These are phyloP conservation scores for Evansstolkia leycettana DNA, from an alignment of 495 filamentous ascomycete genomes.

Conservation along the genomic window DNA sequence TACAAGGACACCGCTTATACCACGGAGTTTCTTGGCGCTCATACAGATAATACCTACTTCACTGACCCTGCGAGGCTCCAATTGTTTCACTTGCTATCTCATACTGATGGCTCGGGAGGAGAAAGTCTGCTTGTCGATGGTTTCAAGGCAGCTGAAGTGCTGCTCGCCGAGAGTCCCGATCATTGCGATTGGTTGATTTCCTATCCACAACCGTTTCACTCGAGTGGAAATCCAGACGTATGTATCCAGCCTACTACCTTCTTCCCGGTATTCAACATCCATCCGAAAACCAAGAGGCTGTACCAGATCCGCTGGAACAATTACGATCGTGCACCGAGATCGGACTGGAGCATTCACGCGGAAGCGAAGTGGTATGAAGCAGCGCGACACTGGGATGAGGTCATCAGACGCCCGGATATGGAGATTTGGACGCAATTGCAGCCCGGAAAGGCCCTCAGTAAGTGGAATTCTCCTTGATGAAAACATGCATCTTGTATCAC, in stretches of 20 bases:
- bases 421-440: slow-evolving; percentile 67
- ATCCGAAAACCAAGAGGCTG: slow-evolving; percentile 22
- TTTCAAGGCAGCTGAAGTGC: slow-evolving; percentile 50
- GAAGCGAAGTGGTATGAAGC: slow-evolving; percentile 63
- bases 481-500: background rate
- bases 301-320: slow-evolving; percentile 84
- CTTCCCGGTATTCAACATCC: slow-evolving; percentile 52
- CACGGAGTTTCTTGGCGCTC: slow-evolving; percentile 55
- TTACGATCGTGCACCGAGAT: slow-evolving; percentile 58
- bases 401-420: slow-evolving; percentile 37
- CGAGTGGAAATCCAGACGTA: slow-evolving; percentile 73
- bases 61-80: slow-evolving; percentile 81
- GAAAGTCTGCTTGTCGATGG: slow-evolving; percentile 72
- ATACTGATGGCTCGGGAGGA: slow-evolving; percentile 53
- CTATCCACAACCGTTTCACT: slow-evolving; percentile 54
- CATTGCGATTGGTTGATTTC: slow-evolving; percentile 40
- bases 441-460: slow-evolving; percentile 69
- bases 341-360: slow-evolving; percentile 21
- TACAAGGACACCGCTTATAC: slow-evolving; percentile 94
- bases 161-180: slow-evolving; percentile 33
- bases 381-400: slow-evolving; percentile 49
- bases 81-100: slow-evolving; percentile 78
- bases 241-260: slow-evolving; percentile 55
- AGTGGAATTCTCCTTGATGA: slow-evolving; percentile 14
- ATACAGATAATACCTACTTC: slow-evolving; percentile 94